These are phyloP conservation scores for Parasitella parasitica DNA, from an alignment of 371 early-diverging fungal species.

Conservation along the genomic window DNA sequence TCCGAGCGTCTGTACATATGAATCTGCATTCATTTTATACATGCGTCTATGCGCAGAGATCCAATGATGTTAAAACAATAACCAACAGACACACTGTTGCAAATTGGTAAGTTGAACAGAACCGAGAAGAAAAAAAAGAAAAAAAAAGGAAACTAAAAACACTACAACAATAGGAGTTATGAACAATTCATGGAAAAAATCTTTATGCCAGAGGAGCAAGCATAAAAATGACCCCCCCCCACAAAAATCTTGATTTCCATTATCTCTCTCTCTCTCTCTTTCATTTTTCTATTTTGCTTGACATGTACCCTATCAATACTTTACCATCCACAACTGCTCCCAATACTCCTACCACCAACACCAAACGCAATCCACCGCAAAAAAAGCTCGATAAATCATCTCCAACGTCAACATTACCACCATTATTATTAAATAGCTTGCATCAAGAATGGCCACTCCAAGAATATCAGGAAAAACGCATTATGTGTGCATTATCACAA, in stretches of 20 bases:
- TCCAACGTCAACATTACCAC: background rate
- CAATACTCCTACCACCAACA: background rate
- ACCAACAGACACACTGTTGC: constrained; percentile 58
- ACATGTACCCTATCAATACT: background rate
- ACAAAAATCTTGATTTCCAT: background rate
- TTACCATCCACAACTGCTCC: background rate
- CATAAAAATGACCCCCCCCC: background rate
- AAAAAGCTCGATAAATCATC: background rate
- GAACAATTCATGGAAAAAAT: constrained; percentile 55
- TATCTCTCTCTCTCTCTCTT: background rate
- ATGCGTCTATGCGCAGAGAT: constrained; percentile 54
- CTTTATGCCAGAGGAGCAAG: constrained; percentile 52
- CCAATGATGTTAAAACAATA: constrained; percentile 61
- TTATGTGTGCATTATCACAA: constrained; percentile 21
- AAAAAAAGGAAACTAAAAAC: background rate
- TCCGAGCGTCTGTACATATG: constrained; percentile 55
- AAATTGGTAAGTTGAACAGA: constrained; percentile 39
- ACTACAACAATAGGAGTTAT: constrained; percentile 37
- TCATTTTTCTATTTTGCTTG: background rate
- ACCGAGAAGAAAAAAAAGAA: background rate
- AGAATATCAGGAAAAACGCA: constrained; percentile 16
- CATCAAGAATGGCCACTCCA: constrained; percentile 17
- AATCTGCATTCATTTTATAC: constrained; percentile 46
- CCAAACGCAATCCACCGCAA: background rate
- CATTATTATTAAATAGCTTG: background rate